phyloP scores from a whole-genome alignment of 1,284 basidiomycete species.

The Bjerkandera adusta region DNA sequence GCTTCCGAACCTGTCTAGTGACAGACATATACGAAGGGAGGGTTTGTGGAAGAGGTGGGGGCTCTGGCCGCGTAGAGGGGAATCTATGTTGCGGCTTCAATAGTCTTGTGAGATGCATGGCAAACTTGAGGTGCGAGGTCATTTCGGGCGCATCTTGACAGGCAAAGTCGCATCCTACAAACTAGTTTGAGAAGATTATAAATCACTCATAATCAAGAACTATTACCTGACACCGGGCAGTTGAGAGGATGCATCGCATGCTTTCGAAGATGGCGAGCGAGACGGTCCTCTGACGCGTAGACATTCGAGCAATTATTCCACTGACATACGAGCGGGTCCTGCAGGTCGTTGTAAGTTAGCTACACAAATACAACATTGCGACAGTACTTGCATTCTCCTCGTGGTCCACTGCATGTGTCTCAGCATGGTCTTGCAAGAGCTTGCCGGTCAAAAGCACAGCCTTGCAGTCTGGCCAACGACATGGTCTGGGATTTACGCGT shows the following conservation, averaged over 20 bases:
- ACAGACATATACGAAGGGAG: slow-evolving; percentile 52
- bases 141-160: slow-evolving; percentile 4
- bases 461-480: slow-evolving; percentile 60
- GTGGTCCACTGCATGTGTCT: slow-evolving; percentile 40
- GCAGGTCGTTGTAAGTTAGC: slow-evolving; percentile 1
- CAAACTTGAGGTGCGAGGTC: slow-evolving; percentile 4
- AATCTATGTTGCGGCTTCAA: slow-evolving; percentile 31
- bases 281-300: slow-evolving; percentile 30
- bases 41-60: slow-evolving; percentile 25
- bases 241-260: slow-evolving; percentile 41
- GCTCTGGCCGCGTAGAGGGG: neutral
- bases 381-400: slow-evolving; percentile 29
- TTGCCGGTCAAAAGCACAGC: slow-evolving; percentile 51
- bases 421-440: slow-evolving; percentile 49
- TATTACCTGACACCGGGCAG: slow-evolving; percentile 48
- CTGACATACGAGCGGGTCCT: slow-evolving; percentile 36
- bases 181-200: slow-evolving; percentile 1
- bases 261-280: slow-evolving; percentile 40
- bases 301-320: slow-evolving; percentile 47
- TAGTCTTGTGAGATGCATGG: neutral
- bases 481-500: slow-evolving; percentile 45
- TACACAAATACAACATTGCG: slow-evolving; percentile 1
- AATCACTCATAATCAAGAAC: slow-evolving; percentile 2
- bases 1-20: slow-evolving; percentile 37
- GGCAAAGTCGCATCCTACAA: slow-evolving; percentile 35